Evolutionary conservation across 768 basidiomycete genomes (phyloP).

Genomic region (Termitomyces sp.): DNA sequence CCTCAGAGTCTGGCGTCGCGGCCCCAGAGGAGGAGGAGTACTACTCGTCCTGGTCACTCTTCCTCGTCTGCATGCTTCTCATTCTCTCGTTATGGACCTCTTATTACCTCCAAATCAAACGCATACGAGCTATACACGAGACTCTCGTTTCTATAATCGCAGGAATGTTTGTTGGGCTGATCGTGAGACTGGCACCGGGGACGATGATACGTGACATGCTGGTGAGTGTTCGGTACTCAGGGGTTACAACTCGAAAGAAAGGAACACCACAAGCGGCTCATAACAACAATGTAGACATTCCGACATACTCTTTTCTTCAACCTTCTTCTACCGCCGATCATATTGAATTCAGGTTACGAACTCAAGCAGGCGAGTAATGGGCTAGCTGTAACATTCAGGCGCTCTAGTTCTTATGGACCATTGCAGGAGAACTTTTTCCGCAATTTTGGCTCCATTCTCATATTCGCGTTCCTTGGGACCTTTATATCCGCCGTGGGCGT

Average conservation of each 20-base stretch:
- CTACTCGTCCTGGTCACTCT: conserved; percentile 92
- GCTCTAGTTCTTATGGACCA: conserved; percentile 6
- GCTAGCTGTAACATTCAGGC: background rate
- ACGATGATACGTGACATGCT: conserved; percentile 97
- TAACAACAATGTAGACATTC: conserved; percentile 64
- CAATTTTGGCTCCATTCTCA: conserved; percentile 95
- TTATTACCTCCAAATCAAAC: conserved; percentile 96
- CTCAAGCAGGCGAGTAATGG: conserved; percentile 75
- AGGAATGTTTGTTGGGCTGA: conserved; percentile 92
- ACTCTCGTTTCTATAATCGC: conserved; percentile 94
- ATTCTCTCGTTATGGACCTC: conserved; percentile 94
- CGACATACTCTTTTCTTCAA: conserved; percentile 98
- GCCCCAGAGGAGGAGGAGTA: conserved; percentile 78
- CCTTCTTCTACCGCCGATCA: conserved; percentile 95
- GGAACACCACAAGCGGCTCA: background rate
- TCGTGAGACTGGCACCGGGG: conserved; percentile 87
- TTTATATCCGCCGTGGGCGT: conserved; percentile 96
- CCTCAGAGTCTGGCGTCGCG: conserved; percentile 30
- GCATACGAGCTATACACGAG: conserved; percentile 94
- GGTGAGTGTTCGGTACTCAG: conserved; percentile 47
- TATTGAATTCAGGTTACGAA: conserved; percentile 96
- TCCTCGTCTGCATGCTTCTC: conserved; percentile 88
- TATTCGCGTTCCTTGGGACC: conserved; percentile 91
- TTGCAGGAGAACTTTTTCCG: conserved; percentile 95
- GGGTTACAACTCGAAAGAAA: background rate